Evolutionary conservation across 208 protist species (phyloP), one percentile per base, ranked within the genome.

Genomic region (Herpetomonas samuelpessoai): DNA sequence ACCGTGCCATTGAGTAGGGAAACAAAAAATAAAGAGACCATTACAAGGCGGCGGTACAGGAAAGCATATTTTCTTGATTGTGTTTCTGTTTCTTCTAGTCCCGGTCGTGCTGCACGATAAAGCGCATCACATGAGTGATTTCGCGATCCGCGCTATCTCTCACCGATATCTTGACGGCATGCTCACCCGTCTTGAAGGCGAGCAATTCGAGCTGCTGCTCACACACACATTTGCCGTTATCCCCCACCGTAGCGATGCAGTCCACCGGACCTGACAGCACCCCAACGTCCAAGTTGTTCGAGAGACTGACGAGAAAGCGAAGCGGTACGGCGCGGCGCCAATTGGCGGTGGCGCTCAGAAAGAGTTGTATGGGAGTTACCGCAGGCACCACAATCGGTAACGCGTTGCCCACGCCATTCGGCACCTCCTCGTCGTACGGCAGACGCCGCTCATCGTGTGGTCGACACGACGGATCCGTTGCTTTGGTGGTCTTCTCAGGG

Each of bases 161-260:
- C 46, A 92, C 76, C 30, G 59, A 82, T 27, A 95, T 70, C 22
- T 49, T 70, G 29, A 95, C 39, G 0, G 72, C 65, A 57, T 93
- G 89, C 25, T 84, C 74, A 4, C 89, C 89, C 19, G 79, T 79
- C 53, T 87, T 91, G 58, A 95, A 90, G 1, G 80, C 76, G 29
- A 92, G 75, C 6, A 92, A 64, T 41, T 95, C 89, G 25, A 93
- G 67, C 41, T 52, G 45, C 28, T 82, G 67, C 29, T 80, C 54
- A 71, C 83, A 93, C 18, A 49, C 48, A 16, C n/a, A 41, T 21
- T 55, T 64, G 0, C 65, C 76, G 26, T 71, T 54, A 1, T 81
- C 79, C 16, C 88, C 85, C 16, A 95, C 76, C 10, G 74, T 55
- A 12, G 60, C 61, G 2, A 48, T 58, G 14, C 72, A 72, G 39